These are phyloP conservation scores for Picochlorum sp. DNA, from an alignment of 139 green algal genomes.

Conservation along the genomic window DNA sequence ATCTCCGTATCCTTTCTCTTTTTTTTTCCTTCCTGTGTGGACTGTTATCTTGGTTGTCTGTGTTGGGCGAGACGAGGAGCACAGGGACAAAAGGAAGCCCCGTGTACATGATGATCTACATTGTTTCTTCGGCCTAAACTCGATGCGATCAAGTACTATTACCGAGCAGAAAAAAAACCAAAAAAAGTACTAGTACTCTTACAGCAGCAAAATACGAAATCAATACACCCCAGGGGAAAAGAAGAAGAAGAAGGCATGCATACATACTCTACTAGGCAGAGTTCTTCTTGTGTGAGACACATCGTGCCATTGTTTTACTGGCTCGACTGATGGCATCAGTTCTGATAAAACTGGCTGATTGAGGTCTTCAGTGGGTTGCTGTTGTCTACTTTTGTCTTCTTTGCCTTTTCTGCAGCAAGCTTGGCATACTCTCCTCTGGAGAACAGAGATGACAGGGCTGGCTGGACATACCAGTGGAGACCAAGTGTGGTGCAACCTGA, in stretches of 20 bases:
- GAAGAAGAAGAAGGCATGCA: not conserved
- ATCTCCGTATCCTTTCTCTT: no score
- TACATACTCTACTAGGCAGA: not conserved
- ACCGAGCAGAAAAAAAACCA: no score
- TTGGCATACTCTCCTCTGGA: constrained; percentile 82
- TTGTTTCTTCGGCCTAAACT: no score
- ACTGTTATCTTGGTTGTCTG: no score
- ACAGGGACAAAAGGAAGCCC: no score
- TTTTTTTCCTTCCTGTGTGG: no score
- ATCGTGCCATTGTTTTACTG: constrained; percentile 91
- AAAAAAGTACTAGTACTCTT: no score
- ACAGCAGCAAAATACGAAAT: no score
- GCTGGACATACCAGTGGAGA: constrained; percentile 50
- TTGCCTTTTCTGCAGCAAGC: constrained; percentile 28
- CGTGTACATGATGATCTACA: no score
- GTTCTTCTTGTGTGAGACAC: constrained; percentile 41
- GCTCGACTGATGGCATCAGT: constrained; percentile 88
- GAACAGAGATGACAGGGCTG: constrained; percentile 49
- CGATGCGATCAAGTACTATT: no score
- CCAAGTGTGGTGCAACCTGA: constrained; percentile 75
- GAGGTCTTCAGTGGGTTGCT: constrained; percentile 44
- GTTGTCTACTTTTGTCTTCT: constrained; percentile 5
- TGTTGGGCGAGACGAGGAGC: no score
- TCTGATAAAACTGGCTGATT: constrained; percentile 95
- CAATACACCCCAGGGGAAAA: not conserved